Evolutionary conservation across 2,329 filamentous ascomycete species (phyloP), one percentile per base, ranked within the genome.

Genomic region (Bimuria novae-zelandiae): DNA sequence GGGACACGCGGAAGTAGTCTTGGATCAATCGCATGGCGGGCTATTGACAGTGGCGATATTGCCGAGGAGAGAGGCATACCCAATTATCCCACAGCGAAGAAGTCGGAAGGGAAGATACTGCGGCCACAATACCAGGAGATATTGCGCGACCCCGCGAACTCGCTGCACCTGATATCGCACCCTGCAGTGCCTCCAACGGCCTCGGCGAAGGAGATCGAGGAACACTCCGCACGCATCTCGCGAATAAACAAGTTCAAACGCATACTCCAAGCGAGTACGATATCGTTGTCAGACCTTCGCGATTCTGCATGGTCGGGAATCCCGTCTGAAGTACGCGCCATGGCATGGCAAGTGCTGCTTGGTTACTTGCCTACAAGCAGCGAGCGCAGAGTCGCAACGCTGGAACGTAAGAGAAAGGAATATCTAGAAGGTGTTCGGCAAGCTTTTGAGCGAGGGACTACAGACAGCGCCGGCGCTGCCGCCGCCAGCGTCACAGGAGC

Each of bases 231-330:
- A 39, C 86, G 91, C 55, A 94, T 96, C 64, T 89, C 90, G 6
- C 87, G 94, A 57, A 99, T 99, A 72, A 97, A 99, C 77, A 97
- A 97, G 71, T 99, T 99, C 78, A 99, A 99, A 75, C 89, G 89
- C 65, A 90, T 99, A 47, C 80, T 99, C 6, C 94, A 99, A 76
- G 86, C 93, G 19, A 96, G 90, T 35, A 92, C 90, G 1, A 94
- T 99, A 64, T 88, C 91, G 1, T 77, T 97, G 2, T 80, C 88
- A 16, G 93, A 97, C 48, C 81, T 99, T 21, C 85, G 94, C 57
- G 82, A 91, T 52, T 81, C 92, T 27, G 92, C 94, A 25, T 99
- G 95, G 94, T 94, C 92, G 47, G 94, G 94, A 11, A 84, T 97
- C 30, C 95, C 94, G 0, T 88, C 91, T 64, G 95, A 99, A 77